Base-by-base conservation (phyloP, 768 basidiomycete genomes). In the Boletus insuetus region DNA sequence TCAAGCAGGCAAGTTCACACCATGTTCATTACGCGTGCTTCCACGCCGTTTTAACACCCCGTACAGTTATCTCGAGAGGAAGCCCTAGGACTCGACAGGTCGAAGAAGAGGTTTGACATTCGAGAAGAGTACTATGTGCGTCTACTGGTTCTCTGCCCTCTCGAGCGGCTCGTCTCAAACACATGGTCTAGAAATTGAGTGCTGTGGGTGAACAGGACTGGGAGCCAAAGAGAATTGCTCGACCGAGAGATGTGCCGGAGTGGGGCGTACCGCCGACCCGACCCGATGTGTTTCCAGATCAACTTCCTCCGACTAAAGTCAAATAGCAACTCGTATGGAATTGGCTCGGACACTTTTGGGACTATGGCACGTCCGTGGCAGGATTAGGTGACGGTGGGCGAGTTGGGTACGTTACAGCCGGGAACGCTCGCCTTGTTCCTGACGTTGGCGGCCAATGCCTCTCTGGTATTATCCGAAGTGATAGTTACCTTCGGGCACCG, bases 101-200 rank as follows among this genome's bases (percentile, higher is more conserved):
- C 75, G 51, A 79, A 87, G 72, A 88, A 86, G 74, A 89, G 84
- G 75, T 86, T 97, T 55, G 95, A 98, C 71, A 89, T 97, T 17
- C 77, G 92, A 51, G 96, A 98, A 69, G 95, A 97, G 67, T 99
- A 98, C 71, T 98, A 87, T 67, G 95, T 97, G 73, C 73, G 93
- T 85, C 49, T 54, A 20, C 24, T 22, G 3, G 17, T 26, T 13
- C 16, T 44, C 49, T 52, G 13, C 34, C 17, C 51, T 22, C 6
- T 42, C 22, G 4, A 17, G 24, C 3, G 17, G 24, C 29, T 39
- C 34, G 31, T 37, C 43, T 49, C 20, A 48, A 34, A 44, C 16
- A 44, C 16, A 29, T 32, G 4, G 13, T 7, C 6, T 20, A 72
- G 91, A 85, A 86, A 61, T 72, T 92, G 61, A 86, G 79, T 64